Percentiles rank a stretch among this genome's conserved stretches.
phyloP scores from a whole-genome alignment of 2,329 filamentous ascomycete species.

The Aspergillus terreus region DNA sequence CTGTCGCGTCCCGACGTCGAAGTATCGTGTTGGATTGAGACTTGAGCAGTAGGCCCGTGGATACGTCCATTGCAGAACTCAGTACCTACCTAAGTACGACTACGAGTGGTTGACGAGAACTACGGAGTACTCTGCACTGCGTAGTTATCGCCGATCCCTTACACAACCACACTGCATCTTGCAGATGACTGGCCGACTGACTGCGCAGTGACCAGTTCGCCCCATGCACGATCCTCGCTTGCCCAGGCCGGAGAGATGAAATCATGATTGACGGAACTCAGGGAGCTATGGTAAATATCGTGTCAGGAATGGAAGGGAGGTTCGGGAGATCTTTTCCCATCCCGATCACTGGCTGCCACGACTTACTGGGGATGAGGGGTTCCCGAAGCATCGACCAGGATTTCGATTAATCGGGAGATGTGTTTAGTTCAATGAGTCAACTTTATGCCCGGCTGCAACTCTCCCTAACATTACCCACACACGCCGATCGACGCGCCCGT shows the following conservation, averaged over 20 bases:
- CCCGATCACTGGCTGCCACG: not conserved
- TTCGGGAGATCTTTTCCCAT: constrained; percentile 10
- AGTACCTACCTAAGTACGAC: not conserved
- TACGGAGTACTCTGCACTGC: constrained; percentile 2
- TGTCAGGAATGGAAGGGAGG: not conserved
- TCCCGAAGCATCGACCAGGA: not conserved
- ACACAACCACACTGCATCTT: constrained; percentile 11
- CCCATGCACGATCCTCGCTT: constrained; percentile 9
- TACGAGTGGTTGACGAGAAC: not conserved
- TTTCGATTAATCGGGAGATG: not conserved
- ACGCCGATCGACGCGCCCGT: not conserved
- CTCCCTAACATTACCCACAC: not conserved
- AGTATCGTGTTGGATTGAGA: no score
- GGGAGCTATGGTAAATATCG: not conserved
- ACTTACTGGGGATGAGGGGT: not conserved
- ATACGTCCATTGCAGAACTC: no score
- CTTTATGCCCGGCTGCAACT: not conserved
- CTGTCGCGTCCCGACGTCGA: no score
- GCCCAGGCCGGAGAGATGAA: constrained; percentile 5
- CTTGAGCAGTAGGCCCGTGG: no score
- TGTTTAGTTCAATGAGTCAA: not conserved
- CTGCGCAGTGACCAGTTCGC: constrained; percentile 4
- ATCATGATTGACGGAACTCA: constrained; percentile 4
- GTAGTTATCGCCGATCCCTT: constrained; percentile 9
- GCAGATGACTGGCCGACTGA: constrained; percentile 16